phyloP scores from a whole-genome alignment of 805 yeast species.

The Saccharomycopsis selenospora region DNA sequence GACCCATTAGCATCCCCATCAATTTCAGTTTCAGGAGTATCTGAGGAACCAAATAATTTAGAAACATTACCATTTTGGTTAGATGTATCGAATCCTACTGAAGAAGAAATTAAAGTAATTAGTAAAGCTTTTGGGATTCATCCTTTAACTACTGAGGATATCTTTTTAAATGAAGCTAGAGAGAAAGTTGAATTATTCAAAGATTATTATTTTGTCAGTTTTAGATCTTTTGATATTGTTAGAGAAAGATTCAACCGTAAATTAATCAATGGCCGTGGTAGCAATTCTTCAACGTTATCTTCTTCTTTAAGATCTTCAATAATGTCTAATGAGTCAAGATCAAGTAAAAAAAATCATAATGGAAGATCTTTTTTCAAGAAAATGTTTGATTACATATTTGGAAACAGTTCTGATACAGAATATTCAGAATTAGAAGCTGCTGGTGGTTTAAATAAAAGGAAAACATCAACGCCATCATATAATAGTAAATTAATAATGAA shows the following conservation, averaged over 20 bases:
- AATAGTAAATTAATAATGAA: no score
- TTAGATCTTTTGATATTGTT: conserved; percentile 74
- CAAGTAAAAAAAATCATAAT: no score
- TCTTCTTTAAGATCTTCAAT: background rate
- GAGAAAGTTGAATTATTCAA: conserved; percentile 92
- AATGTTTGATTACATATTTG: no score
- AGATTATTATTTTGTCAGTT: conserved; percentile 87
- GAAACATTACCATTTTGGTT: conserved; percentile 77
- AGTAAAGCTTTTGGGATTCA: conserved; percentile 91
- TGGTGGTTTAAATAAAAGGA: no score
- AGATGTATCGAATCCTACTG: conserved; percentile 87
- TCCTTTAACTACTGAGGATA: conserved; percentile 94
- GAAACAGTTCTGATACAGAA: no score
- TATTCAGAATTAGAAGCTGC: no score
- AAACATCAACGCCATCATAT: no score
- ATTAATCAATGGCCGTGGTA: background rate
- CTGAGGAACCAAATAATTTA: background rate
- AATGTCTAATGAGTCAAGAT: no score
- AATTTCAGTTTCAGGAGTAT: background rate
- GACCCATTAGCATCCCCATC: conserved; percentile 6
- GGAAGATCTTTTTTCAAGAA: no score
- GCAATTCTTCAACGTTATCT: background rate
- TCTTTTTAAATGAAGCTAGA: conserved; percentile 84
- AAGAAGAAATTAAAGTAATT: conserved; percentile 90
- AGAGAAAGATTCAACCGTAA: conserved; percentile 54